A percentile compares a stretch with the other conserved stretches of the same genome.
phyloP scores from a whole-genome alignment of 805 yeast genomes.

The Kregervanrija fluxuum region DNA sequence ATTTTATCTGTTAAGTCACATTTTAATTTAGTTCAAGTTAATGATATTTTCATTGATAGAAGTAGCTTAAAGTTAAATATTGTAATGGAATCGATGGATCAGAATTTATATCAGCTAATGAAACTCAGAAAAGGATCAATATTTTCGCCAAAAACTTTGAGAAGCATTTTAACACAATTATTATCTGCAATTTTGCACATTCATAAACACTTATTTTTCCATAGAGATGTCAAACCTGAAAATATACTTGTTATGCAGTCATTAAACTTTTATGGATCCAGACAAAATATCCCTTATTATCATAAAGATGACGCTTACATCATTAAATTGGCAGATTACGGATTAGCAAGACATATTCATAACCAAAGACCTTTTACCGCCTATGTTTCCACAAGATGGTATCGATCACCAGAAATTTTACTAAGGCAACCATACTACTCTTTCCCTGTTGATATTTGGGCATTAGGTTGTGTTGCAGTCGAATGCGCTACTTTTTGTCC shows the following conservation, averaged over 20 bases:
- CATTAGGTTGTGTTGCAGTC: slow-evolving; percentile 72
- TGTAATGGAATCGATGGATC: slow-evolving; percentile 85
- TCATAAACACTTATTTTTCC: slow-evolving; percentile 62
- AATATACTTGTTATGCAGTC: slow-evolving; percentile 69
- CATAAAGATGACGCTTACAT: slow-evolving; percentile 41
- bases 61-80: slow-evolving; percentile 56
- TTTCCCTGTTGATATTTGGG: slow-evolving; percentile 77
- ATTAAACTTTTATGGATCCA: slow-evolving; percentile 42
- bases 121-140: slow-evolving; percentile 45
- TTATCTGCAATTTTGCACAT: slow-evolving; percentile 77
- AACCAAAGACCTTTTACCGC: slow-evolving; percentile 57
- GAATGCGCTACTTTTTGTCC: slow-evolving; percentile 71
- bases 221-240: slow-evolving; percentile 92
- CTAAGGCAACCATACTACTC: slow-evolving; percentile 57
- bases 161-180: slow-evolving; percentile 63
- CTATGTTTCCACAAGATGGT: slow-evolving; percentile 82
- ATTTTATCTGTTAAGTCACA: slow-evolving; percentile 65
- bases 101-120: slow-evolving; percentile 73
- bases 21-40: slow-evolving; percentile 61
- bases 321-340: slow-evolving; percentile 75
- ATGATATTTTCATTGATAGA: slow-evolving; percentile 74
- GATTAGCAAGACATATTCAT: slow-evolving; percentile 57
- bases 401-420: slow-evolving; percentile 74
- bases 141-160: slow-evolving; percentile 53
- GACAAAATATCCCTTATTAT: slow-evolving; percentile 32